Conservation (phyloP, 2,329 filamentous ascomycete genomes). For the Colletotrichum sp. region DNA sequence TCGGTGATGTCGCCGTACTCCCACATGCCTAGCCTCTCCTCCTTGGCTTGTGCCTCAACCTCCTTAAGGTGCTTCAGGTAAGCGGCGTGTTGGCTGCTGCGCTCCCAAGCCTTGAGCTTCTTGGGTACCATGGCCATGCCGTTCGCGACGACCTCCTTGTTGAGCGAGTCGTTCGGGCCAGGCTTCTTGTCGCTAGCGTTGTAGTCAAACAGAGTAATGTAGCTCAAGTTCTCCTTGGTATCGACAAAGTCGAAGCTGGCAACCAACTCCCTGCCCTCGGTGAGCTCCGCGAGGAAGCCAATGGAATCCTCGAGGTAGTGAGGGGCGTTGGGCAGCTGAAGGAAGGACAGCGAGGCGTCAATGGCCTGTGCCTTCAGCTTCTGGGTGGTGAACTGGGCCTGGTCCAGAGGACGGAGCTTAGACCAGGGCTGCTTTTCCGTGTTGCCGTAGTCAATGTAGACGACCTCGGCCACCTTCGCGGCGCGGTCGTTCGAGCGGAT, state of each 20-base stretch:
- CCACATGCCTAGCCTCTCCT: slow-evolving; percentile 86
- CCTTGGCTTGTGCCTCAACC: slow-evolving; percentile 80
- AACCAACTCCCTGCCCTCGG: slow-evolving; percentile 78
- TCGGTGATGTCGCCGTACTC: slow-evolving; percentile 98
- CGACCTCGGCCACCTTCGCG: slow-evolving; percentile 84
- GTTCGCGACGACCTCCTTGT: slow-evolving; percentile 82
- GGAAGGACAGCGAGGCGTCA: slow-evolving; percentile 85
- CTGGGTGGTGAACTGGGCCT: slow-evolving; percentile 78
- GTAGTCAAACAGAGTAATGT: slow-evolving; percentile 88
- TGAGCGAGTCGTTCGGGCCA: slow-evolving; percentile 78
- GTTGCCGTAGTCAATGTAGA: slow-evolving; percentile 98
- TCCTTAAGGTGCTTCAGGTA: slow-evolving; percentile 75
- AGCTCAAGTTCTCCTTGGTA: slow-evolving; percentile 77
- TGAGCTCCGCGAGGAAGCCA: slow-evolving; percentile 74
- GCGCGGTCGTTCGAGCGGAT: slow-evolving; percentile 92
- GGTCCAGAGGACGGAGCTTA: slow-evolving; percentile 78
- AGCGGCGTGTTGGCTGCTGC: slow-evolving; percentile 69
- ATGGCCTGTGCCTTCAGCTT: slow-evolving; percentile 87
- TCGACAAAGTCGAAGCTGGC: slow-evolving; percentile 89
- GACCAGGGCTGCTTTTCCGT: slow-evolving; percentile 87
- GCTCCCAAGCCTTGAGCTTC: slow-evolving; percentile 93
- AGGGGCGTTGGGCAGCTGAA: slow-evolving; percentile 81
- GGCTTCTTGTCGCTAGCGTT: slow-evolving; percentile 59
- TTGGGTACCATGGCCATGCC: slow-evolving; percentile 90
- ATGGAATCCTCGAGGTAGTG: slow-evolving; percentile 88